phyloP scores from a whole-genome alignment of 176 grass and related monocot species.

The Oropetium thomaeum region DNA sequence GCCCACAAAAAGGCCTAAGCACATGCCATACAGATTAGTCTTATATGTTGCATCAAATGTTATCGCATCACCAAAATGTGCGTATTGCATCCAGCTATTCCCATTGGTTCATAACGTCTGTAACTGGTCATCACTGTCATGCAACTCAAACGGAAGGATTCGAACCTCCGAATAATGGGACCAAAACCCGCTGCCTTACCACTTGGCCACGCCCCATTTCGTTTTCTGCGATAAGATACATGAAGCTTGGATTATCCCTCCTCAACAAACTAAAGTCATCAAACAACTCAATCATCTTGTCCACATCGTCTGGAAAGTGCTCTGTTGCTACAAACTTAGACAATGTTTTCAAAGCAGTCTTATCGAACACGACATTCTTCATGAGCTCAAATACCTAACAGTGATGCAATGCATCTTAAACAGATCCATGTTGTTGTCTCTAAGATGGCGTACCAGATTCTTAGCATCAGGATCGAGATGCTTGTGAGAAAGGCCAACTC shows the following conservation, averaged over 20 bases:
- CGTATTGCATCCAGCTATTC: constrained; percentile 2
- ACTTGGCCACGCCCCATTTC: too few species aligned
- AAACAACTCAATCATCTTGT: neutral
- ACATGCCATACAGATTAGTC: neutral
- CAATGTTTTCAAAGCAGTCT: neutral
- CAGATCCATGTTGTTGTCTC: neutral
- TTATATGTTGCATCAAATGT: constrained; percentile 18
- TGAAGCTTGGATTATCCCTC: constrained; percentile 24
- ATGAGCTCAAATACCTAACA: neutral
- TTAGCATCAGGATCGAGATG: neutral
- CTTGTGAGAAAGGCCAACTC: constrained; percentile 26
- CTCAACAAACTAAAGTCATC: neutral
- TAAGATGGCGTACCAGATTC: constrained; percentile 2
- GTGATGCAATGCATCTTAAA: neutral
- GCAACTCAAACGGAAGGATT: too few species aligned
- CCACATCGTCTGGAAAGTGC: neutral
- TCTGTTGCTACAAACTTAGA: neutral
- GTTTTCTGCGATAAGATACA: too few species aligned
- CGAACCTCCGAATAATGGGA: too few species aligned
- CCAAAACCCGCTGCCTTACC: too few species aligned
- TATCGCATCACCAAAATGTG: constrained; percentile 16
- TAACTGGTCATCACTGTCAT: neutral
- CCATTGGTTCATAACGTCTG: constrained; percentile 14
- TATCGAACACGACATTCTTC: neutral
- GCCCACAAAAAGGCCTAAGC: constrained; percentile 13